Evolutionary conservation across 192 early-diverging fungal species (phyloP).

Genomic region (Rhizophagus sp.): DNA sequence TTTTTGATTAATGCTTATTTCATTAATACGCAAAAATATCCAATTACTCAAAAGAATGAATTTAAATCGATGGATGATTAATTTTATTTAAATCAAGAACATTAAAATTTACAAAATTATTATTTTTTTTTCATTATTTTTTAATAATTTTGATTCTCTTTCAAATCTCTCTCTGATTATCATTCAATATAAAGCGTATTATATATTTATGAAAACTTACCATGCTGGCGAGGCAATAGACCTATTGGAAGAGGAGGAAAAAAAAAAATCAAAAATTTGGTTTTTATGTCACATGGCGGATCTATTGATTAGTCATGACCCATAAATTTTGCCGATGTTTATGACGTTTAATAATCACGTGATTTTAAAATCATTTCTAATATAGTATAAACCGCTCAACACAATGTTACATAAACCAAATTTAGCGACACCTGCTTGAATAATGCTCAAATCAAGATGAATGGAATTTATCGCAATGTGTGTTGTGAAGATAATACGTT

Average conservation of each 20-base stretch:
- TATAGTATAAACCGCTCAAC: too few relatives aligned
- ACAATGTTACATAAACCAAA: too few relatives aligned
- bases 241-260: conserved; percentile 12
- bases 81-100: too few relatives aligned
- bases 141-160: background rate
- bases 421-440: too few relatives aligned
- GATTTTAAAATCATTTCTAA: too few relatives aligned
- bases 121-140: background rate
- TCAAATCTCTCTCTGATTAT: background rate
- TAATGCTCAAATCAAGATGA: too few relatives aligned
- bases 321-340: too few relatives aligned
- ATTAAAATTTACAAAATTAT: too few relatives aligned
- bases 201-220: background rate
- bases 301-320: background rate
- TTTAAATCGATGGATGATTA: background rate
- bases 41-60: background rate
- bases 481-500: too few relatives aligned
- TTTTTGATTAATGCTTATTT: background rate
- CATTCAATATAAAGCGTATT: too few relatives aligned
- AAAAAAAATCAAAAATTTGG: background rate
- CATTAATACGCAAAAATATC: background rate
- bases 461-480: too few relatives aligned
- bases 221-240: conserved; percentile 17
- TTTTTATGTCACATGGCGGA: background rate
- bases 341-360: too few relatives aligned